A percentile compares a stretch with the other conserved stretches of the same genome.
Evolutionary conservation across 2,329 filamentous ascomycete species (phyloP).

Genomic region (Lachnellula occidentalis): DNA sequence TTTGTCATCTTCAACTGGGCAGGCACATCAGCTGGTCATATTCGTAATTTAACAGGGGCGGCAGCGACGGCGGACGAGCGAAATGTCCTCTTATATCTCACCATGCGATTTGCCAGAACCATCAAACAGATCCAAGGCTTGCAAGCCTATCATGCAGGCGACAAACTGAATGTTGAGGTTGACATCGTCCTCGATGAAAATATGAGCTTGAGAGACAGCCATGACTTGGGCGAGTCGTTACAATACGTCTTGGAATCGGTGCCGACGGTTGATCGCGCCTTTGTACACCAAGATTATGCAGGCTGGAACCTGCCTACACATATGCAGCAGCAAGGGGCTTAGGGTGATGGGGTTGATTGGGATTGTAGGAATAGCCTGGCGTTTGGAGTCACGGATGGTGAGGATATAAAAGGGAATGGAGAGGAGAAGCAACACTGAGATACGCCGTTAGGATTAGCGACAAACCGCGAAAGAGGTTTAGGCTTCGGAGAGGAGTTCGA

Average conservation of each 20-base stretch:
- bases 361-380: neutral
- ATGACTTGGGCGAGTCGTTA: slow-evolving; percentile 58
- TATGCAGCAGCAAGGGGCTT: slow-evolving; percentile 30
- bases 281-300: slow-evolving; percentile 37
- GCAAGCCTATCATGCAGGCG: slow-evolving; percentile 55
- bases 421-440: neutral
- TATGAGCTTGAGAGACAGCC: slow-evolving; percentile 45
- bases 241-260: slow-evolving; percentile 56
- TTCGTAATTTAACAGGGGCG: slow-evolving; percentile 53
- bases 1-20: slow-evolving; percentile 68
- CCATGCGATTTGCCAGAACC: slow-evolving; percentile 49
- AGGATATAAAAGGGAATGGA: neutral
- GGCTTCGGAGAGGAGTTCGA: neutral
- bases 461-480: too few relatives aligned
- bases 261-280: slow-evolving; percentile 35
- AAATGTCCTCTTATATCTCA: slow-evolving; percentile 55
- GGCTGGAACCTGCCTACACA: slow-evolving; percentile 32
- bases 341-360: slow-evolving; percentile 3
- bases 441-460: too few relatives aligned
- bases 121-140: slow-evolving; percentile 49
- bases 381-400: neutral
- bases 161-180: slow-evolving; percentile 58
- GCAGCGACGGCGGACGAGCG: slow-evolving; percentile 46
- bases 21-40: slow-evolving; percentile 53
- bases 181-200: slow-evolving; percentile 53